Base-by-base conservation (phyloP, 371 early-diverging fungal genomes). In the Rhizomucor miehei region DNA sequence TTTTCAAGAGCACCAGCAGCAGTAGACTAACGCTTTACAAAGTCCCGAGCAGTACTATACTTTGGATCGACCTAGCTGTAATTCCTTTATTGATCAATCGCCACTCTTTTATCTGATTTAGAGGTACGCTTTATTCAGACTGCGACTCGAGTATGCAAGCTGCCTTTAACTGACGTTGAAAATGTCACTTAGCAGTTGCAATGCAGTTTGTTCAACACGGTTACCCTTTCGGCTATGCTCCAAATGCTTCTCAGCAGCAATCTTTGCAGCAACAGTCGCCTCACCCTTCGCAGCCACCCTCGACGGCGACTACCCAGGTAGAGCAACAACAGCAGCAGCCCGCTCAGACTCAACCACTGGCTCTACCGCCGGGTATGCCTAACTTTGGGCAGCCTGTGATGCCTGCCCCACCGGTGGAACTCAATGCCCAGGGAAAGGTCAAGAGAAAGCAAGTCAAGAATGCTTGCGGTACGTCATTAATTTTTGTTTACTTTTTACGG, bases 381-480 rank as follows among this genome's bases (percentile, higher is more conserved):
- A 24, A 38, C 19, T 17, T 46, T 47, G 37, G 57, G 54, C 9
- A 20, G 53, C 45, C 54, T 62, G 45, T 12, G 34, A 54, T 54
- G 8, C 47, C 38, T 57, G 65, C 29, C 37, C 57, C 38, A 62
- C 57, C 39, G 13, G 44, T 23, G 35, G 48, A 29, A 34, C 48
- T 48, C 13, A 13, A 48, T 25, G 48, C 48, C 19, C 48, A 48
- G 25, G 48, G 48, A 48, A 48, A 29, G 25, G 23, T 25, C 1
- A 48, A 48, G 29, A 11, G 48, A 48, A 82, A 85, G 46, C 92
- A 91, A 60, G 90, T 89, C 53, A 91, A 91, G 62, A 87, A 88
- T 65, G 92, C 41, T 41, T 41, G 41, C 19, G 41, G 41, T 41
- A 41, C 41, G 41, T 41, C 16, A 19, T 41, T 19, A 16, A 19